Base-by-base conservation (phyloP, 2,329 filamentous ascomycete genomes). In the Plectosphaerella plurivora region DNA sequence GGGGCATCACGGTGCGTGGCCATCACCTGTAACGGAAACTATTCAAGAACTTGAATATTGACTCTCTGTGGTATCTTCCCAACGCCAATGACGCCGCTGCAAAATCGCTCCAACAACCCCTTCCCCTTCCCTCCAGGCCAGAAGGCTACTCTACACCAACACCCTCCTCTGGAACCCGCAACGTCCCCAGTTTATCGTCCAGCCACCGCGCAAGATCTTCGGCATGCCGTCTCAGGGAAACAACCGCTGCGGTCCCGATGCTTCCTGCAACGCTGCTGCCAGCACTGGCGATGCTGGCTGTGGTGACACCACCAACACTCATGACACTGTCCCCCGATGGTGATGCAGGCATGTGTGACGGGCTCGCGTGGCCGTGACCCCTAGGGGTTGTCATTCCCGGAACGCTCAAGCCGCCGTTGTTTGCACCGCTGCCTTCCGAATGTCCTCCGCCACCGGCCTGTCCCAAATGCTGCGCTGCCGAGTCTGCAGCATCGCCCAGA, bases 121-220 rank as follows among this genome's bases (percentile, higher is more conserved):
- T 15, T 39, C 18, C 18, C 41, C 41, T 44, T 20, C 41, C 28
- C 3, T 33, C 28, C 9, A 3, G 11, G 28, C 28, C 11, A 12
- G 11, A 8, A 33, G 28, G 8, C 39, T 52, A 67, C 55, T 65
- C 61, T 9, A 68, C 60, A 9, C 73, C 72, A 20, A 78, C 69
- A 5, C 73, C 75, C 50, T 82, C 79, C 47, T 80, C 76, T 0
- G 81, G 79, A 25, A 83, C 73, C 14, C 68, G 68, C 54, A 84
- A 62, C 14, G 73, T 70, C 6, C 77, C 77, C 6, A 87, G 70
- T 67, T 79, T 79, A n/a, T 78, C 78, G 56, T 87, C 82, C 57
- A 87, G 64, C 75, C 79, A 83, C 51, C 72, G 69, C 22, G 79
- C 80, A 51, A 86, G 68, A 57, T 85, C 81, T 58, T 82, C 79